Evolutionary conservation across 2,329 filamentous ascomycete species (phyloP).

Genomic region (Talaromyces piceae): DNA sequence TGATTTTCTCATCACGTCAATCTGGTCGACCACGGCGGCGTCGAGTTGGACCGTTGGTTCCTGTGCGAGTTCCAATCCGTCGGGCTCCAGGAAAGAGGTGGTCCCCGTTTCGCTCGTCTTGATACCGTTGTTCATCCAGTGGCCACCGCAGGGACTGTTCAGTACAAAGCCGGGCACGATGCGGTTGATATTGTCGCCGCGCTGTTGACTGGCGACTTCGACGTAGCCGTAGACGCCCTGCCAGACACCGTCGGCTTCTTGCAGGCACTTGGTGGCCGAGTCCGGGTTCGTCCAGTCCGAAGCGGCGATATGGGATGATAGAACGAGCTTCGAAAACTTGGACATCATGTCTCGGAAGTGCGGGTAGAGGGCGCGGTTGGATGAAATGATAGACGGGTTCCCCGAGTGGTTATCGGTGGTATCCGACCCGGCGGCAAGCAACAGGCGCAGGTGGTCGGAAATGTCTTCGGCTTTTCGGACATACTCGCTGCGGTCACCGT

Average conservation of each 20-base stretch:
- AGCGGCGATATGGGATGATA: slow-evolving; percentile 95
- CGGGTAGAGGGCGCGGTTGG: slow-evolving; percentile 92
- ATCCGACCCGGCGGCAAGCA: slow-evolving; percentile 91
- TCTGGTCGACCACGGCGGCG: slow-evolving; percentile 65
- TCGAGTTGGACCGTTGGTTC: slow-evolving; percentile 73
- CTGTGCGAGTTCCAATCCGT: slow-evolving; percentile 65
- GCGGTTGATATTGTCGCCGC: slow-evolving; percentile 88
- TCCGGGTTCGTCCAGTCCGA: slow-evolving; percentile 93
- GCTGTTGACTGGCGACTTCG: slow-evolving; percentile 85
- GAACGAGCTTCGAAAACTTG: slow-evolving; percentile 96
- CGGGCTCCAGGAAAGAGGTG: slow-evolving; percentile 71
- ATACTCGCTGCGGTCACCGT: slow-evolving; percentile 77
- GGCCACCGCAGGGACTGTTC: slow-evolving; percentile 74
- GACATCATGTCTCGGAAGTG: slow-evolving; percentile 99
- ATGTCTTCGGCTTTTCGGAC: slow-evolving; percentile 95
- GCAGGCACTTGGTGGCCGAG: slow-evolving; percentile 87
- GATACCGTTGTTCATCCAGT: slow-evolving; percentile 67
- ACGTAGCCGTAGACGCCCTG: slow-evolving; percentile 94
- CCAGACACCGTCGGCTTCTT: slow-evolving; percentile 94
- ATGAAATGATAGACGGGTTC: slow-evolving; percentile 97
- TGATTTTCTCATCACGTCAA: slow-evolving; percentile 79
- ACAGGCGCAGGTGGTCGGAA: slow-evolving; percentile 84
- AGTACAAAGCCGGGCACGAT: slow-evolving; percentile 89
- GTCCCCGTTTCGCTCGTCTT: slow-evolving; percentile 57
- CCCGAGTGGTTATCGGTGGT: slow-evolving; percentile 98